phyloP scores from a whole-genome alignment of 1,284 basidiomycete species.

The Heterobasidion occidentale region DNA sequence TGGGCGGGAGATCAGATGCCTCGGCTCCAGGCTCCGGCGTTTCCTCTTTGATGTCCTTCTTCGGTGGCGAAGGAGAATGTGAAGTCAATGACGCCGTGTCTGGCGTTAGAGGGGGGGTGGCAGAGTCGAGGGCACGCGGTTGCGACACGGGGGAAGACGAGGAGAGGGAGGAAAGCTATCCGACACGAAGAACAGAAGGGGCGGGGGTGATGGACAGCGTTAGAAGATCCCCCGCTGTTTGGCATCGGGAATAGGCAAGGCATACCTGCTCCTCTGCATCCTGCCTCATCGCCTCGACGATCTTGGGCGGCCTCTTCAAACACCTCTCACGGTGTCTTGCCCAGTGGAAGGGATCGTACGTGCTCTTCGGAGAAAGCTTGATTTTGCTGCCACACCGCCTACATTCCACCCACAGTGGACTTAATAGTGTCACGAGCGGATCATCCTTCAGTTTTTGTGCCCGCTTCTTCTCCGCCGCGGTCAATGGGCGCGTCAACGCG shows the following conservation, averaged over 20 bases:
- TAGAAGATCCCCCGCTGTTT: background rate
- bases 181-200: background rate
- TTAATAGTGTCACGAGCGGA: constrained; percentile 41
- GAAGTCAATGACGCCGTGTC: constrained; percentile 22
- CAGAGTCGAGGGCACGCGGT: background rate
- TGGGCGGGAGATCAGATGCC: background rate
- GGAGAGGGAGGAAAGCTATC: constrained; percentile 1
- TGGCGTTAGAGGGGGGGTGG: constrained; percentile 27
- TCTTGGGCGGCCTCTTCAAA: constrained; percentile 22
- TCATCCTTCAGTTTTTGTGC: constrained; percentile 43
- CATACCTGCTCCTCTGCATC: constrained; percentile 12
- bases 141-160: constrained; percentile 4
- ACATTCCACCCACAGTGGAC: constrained; percentile 48
- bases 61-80: background rate
- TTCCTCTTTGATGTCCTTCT: constrained; percentile 4
- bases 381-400: constrained; percentile 45
- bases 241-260: background rate
- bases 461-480: constrained; percentile 27
- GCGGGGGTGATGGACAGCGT: background rate
- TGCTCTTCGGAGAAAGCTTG: constrained; percentile 61
- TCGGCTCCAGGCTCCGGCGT: background rate
- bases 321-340: constrained; percentile 52
- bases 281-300: constrained; percentile 14
- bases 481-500: constrained; percentile 8
- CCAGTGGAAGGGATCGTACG: constrained; percentile 64